Conservation (phyloP, 2,329 filamentous ascomycete genomes). For the Delphinella strobiligena region DNA sequence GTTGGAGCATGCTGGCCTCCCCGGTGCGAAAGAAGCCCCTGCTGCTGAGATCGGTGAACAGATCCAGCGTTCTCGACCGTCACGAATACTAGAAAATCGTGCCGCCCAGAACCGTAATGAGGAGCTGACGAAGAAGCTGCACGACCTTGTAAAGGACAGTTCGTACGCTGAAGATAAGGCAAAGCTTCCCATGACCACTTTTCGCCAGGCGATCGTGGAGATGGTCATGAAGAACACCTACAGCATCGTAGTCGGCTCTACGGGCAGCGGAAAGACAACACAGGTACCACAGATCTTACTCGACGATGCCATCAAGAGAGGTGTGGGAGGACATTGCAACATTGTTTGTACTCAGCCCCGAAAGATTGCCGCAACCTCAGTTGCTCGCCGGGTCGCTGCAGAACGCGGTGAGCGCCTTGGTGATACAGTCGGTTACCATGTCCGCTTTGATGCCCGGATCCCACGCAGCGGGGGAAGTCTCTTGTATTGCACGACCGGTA, state of each 20-base stretch:
- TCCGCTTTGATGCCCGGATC: conserved; percentile 31
- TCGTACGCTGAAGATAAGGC: conserved; percentile 18
- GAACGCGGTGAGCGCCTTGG: conserved; percentile 32
- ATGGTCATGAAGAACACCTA: conserved; percentile 28
- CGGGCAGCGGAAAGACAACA: conserved; percentile 36
- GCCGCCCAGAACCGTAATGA: conserved; percentile 7
- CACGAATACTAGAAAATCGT: conserved; percentile 1
- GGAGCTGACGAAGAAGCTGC: conserved; percentile 10
- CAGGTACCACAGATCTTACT: conserved; percentile 44
- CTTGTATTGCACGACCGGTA: conserved; percentile 39
- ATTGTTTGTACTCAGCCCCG: conserved; percentile 40
- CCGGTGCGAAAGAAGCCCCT: too few relatives aligned
- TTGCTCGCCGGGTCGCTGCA: conserved; percentile 33
- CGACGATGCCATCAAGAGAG: conserved; percentile 31
- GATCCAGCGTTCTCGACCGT: background rate
- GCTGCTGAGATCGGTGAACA: too few relatives aligned
- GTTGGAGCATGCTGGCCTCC: too few relatives aligned
- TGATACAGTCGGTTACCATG: conserved; percentile 33
- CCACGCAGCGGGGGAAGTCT: conserved; percentile 25
- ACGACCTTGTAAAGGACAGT: conserved; percentile 12
- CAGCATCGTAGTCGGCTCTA: conserved; percentile 35
- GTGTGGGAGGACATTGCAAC: conserved; percentile 31
- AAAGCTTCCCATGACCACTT: conserved; percentile 30
- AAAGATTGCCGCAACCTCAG: conserved; percentile 34
- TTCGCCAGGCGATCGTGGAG: conserved; percentile 22